Evolutionary conservation across 2,329 filamentous ascomycete genomes (phyloP).

Genomic region (Xylariales sp.): DNA sequence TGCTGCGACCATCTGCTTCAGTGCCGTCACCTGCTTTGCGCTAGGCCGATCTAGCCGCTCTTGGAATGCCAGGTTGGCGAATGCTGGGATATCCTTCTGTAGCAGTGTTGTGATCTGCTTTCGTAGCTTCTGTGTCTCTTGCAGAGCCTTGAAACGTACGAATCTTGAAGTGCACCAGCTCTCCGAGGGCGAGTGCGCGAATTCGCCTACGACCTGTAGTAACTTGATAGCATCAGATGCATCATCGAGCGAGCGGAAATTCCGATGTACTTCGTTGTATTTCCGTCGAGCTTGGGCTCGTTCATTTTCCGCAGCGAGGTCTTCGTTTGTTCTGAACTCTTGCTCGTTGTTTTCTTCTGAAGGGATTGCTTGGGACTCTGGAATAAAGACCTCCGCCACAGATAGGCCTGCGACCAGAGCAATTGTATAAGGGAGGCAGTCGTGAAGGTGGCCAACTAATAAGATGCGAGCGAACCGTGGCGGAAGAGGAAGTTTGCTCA

Average conservation of each 20-base stretch:
- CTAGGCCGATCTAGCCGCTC: constrained; percentile 70
- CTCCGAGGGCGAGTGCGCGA: constrained; percentile 74
- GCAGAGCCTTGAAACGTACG: constrained; percentile 86
- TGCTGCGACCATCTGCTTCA: constrained; percentile 91
- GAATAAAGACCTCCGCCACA: constrained; percentile 87
- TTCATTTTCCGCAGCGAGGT: constrained; percentile 77
- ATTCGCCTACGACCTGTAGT: constrained; percentile 88
- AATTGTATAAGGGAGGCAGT: constrained; percentile 86
- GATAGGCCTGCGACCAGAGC: constrained; percentile 90
- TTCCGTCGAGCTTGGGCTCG: constrained; percentile 71
- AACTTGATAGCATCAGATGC: constrained; percentile 90
- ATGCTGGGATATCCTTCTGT: constrained; percentile 76
- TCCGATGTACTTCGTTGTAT: constrained; percentile 78
- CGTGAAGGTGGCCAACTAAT: constrained; percentile 84
- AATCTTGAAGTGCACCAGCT: constrained; percentile 85
- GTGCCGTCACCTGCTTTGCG: constrained; percentile 76
- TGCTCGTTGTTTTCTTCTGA: constrained; percentile 55
- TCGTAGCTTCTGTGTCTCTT: constrained; percentile 85
- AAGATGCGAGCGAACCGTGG: constrained; percentile 93
- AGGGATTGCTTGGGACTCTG: constrained; percentile 80
- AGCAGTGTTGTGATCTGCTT: constrained; percentile 86
- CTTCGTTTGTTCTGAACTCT: constrained; percentile 68
- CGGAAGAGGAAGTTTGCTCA: constrained; percentile 89
- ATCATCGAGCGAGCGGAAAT: constrained; percentile 84
- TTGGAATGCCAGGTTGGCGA: constrained; percentile 65